phyloP scores from a whole-genome alignment of 208 protist species.

The Leishmania braziliensis region DNA sequence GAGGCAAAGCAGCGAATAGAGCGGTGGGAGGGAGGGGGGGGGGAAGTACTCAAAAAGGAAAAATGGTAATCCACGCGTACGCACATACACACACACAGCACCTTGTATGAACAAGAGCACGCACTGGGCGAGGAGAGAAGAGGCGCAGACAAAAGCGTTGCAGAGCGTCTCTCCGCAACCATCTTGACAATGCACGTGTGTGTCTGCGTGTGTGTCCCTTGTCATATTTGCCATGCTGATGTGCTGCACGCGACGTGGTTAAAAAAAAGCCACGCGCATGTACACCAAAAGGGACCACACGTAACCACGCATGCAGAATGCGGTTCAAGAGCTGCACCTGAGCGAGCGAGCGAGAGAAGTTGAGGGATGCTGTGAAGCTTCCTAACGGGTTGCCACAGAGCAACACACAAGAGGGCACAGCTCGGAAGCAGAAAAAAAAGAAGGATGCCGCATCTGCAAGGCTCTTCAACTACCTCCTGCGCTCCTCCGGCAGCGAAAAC shows the following conservation, averaged over 20 bases:
- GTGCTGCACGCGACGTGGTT: neutral
- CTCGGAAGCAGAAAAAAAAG: slow-evolving; percentile 6
- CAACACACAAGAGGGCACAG: slow-evolving; percentile 13
- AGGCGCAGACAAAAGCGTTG: neutral
- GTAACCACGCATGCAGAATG: neutral
- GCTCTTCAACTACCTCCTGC: neutral
- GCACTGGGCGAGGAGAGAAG: neutral
- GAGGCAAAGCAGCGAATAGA: neutral
- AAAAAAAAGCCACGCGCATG: neutral
- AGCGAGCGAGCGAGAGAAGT: neutral
- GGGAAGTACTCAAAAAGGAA: neutral
- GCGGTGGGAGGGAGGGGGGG: neutral
- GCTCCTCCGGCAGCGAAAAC: slow-evolving; percentile 22
- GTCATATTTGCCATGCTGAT: neutral
- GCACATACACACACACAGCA: neutral
- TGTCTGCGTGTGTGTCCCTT: neutral
- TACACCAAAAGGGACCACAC: neutral
- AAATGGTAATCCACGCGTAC: neutral
- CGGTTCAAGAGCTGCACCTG: neutral
- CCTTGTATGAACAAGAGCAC: neutral
- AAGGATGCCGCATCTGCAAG: neutral
- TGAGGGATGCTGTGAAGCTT: neutral
- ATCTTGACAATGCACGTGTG: neutral
- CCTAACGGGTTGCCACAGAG: neutral
- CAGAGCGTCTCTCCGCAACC: neutral